Evolutionary conservation across 225 moss, liverwort and hornwort species (phyloP), one percentile per base, ranked within the genome.

Genomic region (Thuidium tamariscinum): DNA sequence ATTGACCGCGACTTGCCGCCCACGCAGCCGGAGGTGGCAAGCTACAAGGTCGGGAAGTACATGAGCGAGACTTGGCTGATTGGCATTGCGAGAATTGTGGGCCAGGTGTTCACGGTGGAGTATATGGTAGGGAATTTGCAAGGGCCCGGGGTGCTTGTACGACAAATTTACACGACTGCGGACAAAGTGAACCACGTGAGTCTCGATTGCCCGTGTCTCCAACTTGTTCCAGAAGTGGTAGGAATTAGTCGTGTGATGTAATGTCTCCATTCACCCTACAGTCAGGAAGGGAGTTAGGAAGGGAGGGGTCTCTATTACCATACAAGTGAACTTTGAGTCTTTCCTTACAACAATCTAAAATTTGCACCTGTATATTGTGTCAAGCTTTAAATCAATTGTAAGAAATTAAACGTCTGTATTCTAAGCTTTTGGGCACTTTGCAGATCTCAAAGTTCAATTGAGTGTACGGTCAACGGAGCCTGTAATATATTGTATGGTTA

Each of bases 41-140:
- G 42, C 14, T 2, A 36, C 49, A 93, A 93, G 91, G 25, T 39
- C 17, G 88, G 91, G 63, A 87, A 41, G n/a, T 93, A 22, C 64
- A 72, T 93, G 86, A 91, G 91, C 79, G 90, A 93, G 88, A 85
- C 91, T 12, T 91, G 89, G 93, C 17, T 93, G 87, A 26, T 90
- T 37, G 93, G 91, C 48, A 90, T 93, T 72, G 86, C 79, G 23
- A 71, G 87, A 55, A 83, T 88, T 11, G 82, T 93, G 26, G 93
- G 91, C 21, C 88, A 93, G 32, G 72, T 81, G 30, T 90, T 93
- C 82, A 88, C 74, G 27, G 41, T 52, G 11, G 56, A 13, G 4
- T 17, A 2, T 13, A 0, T 80, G 22, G 29, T 46, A 27, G 84
- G 52, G 4, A 7, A 30, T 0, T 8, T 26, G 32, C 9, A 63